A percentile compares a stretch with the other conserved stretches of the same genome.
These are phyloP conservation scores for Austroboletus niveus DNA, from an alignment of 1,284 basidiomycete genomes.

Conservation along the genomic window DNA sequence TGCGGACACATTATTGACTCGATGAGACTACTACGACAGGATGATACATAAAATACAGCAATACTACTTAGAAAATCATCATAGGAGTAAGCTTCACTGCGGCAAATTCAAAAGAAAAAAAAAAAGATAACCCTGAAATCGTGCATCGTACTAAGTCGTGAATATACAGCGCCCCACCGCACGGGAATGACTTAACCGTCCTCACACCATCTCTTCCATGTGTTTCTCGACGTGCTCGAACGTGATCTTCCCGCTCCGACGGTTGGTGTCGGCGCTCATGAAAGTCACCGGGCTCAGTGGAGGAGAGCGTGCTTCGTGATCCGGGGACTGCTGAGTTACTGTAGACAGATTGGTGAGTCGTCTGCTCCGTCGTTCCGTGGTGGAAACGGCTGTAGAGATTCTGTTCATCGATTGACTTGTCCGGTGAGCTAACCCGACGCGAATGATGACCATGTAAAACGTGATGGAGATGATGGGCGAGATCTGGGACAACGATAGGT, in stretches of 20 bases:
- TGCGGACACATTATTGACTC: too few relatives aligned
- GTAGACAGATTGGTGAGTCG: constrained; percentile 5
- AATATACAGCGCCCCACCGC: too few relatives aligned
- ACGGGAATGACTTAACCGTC: too few relatives aligned
- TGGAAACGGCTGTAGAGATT: background rate
- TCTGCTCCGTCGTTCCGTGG: constrained; percentile 4
- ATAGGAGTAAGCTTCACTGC: too few relatives aligned
- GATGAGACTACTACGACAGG: too few relatives aligned
- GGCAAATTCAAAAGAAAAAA: too few relatives aligned
- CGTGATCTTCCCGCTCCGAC: background rate
- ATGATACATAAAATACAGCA: too few relatives aligned
- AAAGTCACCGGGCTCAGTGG: background rate
- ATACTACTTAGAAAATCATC: too few relatives aligned
- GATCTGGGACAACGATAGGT: constrained; percentile 5
- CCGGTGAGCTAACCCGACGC: constrained; percentile 14
- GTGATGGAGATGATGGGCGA: constrained; percentile 24
- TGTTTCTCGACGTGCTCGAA: background rate
- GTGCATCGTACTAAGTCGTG: too few relatives aligned
- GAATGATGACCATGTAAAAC: constrained; percentile 26
- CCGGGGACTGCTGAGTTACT: background rate
- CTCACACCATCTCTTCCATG: too few relatives aligned
- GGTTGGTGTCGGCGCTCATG: background rate
- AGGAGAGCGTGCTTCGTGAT: constrained; percentile 1
- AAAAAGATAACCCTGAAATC: too few relatives aligned
- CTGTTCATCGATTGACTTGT: background rate